phyloP scores from a whole-genome alignment of 345 rosid species.

The Cardamine occulta region DNA sequence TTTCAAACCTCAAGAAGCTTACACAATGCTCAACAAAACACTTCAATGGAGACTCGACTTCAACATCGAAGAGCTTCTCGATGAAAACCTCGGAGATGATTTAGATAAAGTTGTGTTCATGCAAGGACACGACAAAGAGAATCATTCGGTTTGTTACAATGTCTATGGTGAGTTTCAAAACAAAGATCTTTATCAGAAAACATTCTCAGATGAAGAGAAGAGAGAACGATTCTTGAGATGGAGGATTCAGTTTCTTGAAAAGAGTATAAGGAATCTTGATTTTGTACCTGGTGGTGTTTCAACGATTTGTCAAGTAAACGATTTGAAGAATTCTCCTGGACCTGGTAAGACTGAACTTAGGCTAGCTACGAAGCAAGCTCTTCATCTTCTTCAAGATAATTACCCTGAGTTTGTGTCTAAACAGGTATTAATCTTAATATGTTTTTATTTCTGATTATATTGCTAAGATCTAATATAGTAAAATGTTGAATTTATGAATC shows the following conservation, averaged over 20 bases:
- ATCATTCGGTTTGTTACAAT: slow-evolving; percentile 47
- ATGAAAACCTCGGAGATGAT: slow-evolving; percentile 42
- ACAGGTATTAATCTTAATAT: slow-evolving; percentile 37
- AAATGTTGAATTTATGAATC: slow-evolving; percentile 22
- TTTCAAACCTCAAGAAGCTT: slow-evolving; percentile 73
- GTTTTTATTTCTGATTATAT: not conserved
- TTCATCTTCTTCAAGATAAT: slow-evolving; percentile 48
- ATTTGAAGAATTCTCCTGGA: slow-evolving; percentile 48
- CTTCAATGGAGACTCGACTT: slow-evolving; percentile 74
- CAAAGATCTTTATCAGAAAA: slow-evolving; percentile 44
- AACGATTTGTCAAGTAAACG: slow-evolving; percentile 47
- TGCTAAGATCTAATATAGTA: slow-evolving; percentile 12
- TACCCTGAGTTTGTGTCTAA: slow-evolving; percentile 50
- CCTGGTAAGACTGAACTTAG: slow-evolving; percentile 48
- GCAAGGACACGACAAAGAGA: slow-evolving; percentile 44
- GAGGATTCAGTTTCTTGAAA: slow-evolving; percentile 52
- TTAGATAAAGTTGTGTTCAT: slow-evolving; percentile 45
- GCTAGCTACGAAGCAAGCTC: slow-evolving; percentile 47
- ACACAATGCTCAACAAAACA: slow-evolving; percentile 74
- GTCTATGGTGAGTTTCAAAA: slow-evolving; percentile 49
- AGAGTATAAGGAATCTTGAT: slow-evolving; percentile 47
- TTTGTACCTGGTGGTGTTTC: slow-evolving; percentile 40
- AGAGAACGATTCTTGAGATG: slow-evolving; percentile 48
- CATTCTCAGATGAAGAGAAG: slow-evolving; percentile 46
- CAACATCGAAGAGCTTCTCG: slow-evolving; percentile 51